Evolutionary conservation across 2,329 filamentous ascomycete genomes (phyloP), one percentile per base, ranked within the genome.

Genomic region (Venturia asperata): DNA sequence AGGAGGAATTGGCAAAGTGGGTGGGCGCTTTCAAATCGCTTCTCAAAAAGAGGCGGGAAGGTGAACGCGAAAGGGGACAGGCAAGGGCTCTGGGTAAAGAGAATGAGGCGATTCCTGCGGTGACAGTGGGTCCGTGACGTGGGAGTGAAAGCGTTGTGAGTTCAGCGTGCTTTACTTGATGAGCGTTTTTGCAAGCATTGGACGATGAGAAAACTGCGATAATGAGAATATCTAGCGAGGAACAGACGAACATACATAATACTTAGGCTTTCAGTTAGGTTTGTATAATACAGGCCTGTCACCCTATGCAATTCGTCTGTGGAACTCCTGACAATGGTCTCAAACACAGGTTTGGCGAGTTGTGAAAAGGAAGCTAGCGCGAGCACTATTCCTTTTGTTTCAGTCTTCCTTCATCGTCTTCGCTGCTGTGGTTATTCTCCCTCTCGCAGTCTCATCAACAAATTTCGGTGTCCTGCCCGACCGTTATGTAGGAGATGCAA

Each of bases 1-100:
- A 99, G 74, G 91, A 97, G 71, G 82, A 83, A 1, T 79, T 97
- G 65, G 87, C 92, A 47, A 88, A 88, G 69, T 96, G 91, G 78
- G 81, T 99, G 0, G 94, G 93, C 2, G 90, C 92, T 0, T 87
- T 97, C 78, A 97, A 97, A 79, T 96, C 92, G 73, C 77, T 93
- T 66, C 77, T 94, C 49, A 84, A 86, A 47, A 91, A 87, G 78
- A 80, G 89, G 64, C 85, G 84, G 69, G 87, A 62, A 21, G 47
- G 55, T 17, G 64, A 55, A 27, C 47, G 49, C 24, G 63, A 30
- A 17, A 55, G 41, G 37, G 63, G 43, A 11, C 34, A 45, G 3
- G 63, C 37, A 7, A 41, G 37, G 21, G 27, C 52, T n/a, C 17
- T 27, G 11, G 52, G 27, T 5, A 58, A 58, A 37, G 52, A 58